These are phyloP conservation scores for Purpureocillium takamizusanense DNA, from an alignment of 2,329 filamentous ascomycete genomes.

Conservation along the genomic window DNA sequence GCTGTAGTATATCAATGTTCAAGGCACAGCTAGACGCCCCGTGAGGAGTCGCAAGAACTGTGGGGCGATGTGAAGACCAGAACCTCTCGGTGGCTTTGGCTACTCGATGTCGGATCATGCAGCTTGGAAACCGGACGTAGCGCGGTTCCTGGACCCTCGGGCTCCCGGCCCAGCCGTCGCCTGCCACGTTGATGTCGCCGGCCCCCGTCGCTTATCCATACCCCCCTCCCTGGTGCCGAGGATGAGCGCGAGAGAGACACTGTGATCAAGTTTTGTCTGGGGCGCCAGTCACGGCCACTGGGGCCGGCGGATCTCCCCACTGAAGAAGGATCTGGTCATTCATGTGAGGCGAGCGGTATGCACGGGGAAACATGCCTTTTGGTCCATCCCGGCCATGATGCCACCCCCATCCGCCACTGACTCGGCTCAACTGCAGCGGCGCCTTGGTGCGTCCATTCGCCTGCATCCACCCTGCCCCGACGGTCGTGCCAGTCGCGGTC, in stretches of 20 bases:
- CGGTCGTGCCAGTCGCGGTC: no score
- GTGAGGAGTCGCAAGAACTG: no score
- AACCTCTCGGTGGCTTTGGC: no score
- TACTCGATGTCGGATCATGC: background rate
- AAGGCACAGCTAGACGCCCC: no score
- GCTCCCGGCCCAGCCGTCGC: constrained; percentile 11
- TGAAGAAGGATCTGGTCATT: constrained; percentile 10
- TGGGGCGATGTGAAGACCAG: no score
- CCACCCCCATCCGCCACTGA: background rate
- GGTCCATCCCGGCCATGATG: constrained; percentile 3
- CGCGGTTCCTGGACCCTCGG: constrained; percentile 1
- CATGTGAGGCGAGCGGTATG: constrained; percentile 24
- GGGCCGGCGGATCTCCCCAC: background rate
- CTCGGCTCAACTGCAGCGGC: background rate
- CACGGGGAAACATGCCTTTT: constrained; percentile 13
- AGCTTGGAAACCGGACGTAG: constrained; percentile 2
- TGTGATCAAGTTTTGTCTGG: no score
- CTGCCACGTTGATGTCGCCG: constrained; percentile 15
- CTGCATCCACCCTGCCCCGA: no score
- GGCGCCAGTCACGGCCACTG: background rate
- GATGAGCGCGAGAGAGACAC: background rate
- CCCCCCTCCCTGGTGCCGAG: constrained; percentile 1
- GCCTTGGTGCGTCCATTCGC: no score
- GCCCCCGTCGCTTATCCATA: no score
- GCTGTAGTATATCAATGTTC: no score